Conservation (phyloP, 2,329 filamentous ascomycete species). For the Nothopassalora personata region DNA sequence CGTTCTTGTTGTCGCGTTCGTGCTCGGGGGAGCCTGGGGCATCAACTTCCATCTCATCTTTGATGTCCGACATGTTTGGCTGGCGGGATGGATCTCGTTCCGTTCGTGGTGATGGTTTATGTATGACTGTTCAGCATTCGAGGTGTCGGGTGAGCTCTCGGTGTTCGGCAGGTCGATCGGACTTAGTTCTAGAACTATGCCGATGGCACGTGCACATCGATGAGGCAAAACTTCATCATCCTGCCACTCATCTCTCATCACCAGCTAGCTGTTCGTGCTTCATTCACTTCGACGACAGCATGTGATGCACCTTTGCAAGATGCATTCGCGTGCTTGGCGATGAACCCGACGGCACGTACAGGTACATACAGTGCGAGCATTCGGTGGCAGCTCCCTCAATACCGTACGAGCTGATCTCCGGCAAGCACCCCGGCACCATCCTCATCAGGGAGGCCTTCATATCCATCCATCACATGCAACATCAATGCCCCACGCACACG, state of each 20-base stretch:
- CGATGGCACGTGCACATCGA: background rate
- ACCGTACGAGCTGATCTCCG: too few relatives aligned
- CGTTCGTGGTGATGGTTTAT: background rate
- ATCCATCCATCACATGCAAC: background rate
- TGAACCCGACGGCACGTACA: too few relatives aligned
- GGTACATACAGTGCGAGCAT: background rate
- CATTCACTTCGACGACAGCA: slow-evolving; percentile 1
- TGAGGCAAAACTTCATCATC: background rate
- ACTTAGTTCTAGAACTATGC: too few relatives aligned
- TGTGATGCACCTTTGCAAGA: background rate
- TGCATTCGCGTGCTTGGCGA: background rate
- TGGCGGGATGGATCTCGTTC: background rate
- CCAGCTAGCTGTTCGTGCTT: background rate
- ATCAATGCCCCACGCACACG: background rate
- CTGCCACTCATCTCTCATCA: background rate
- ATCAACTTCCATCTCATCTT: slow-evolving; percentile 53
- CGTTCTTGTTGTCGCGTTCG: slow-evolving; percentile 11
- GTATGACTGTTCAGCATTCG: background rate
- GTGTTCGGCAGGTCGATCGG: too few relatives aligned
- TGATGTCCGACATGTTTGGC: slow-evolving; percentile 34
- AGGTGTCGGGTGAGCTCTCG: background rate
- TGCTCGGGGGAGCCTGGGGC: slow-evolving; percentile 36
- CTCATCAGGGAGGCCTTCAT: background rate
- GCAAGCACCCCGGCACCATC: background rate
- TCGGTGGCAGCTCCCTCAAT: background rate